phyloP scores from a whole-genome alignment of 2,329 filamentous ascomycete species.

The Plenodomus biglobosus region DNA sequence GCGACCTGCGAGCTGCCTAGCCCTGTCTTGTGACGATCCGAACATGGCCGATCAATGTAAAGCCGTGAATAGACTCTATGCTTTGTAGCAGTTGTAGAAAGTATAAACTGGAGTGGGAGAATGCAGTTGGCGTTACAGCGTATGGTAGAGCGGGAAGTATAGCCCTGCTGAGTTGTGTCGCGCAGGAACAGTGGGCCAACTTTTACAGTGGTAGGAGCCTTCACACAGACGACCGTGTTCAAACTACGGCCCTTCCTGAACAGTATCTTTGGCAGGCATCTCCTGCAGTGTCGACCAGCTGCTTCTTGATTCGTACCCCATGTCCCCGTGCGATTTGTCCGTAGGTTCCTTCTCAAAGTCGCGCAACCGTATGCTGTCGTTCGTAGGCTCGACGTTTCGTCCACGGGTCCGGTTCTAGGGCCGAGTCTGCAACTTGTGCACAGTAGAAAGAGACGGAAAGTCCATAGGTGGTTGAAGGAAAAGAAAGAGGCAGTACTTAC shows the following conservation, averaged over 20 bases:
- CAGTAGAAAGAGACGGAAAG: no score
- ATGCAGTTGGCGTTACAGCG: background rate
- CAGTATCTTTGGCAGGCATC: background rate
- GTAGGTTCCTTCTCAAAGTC: background rate
- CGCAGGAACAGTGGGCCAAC: background rate
- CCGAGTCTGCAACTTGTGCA: background rate
- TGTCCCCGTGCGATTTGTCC: background rate
- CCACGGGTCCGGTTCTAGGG: background rate
- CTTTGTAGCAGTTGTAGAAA: no score
- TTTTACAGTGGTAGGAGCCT: background rate
- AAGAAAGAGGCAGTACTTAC: conserved; percentile 42
- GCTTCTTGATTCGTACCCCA: background rate
- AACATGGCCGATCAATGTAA: conserved; percentile 27
- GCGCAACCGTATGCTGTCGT: background rate
- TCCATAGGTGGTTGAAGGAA: background rate
- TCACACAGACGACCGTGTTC: background rate
- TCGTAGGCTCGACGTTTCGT: background rate
- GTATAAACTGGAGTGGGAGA: background rate
- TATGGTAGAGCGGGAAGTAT: background rate
- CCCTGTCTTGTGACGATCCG: conserved; percentile 38
- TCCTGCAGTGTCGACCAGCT: background rate
- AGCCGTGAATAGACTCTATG: conserved; percentile 1
- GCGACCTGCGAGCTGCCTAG: conserved; percentile 39
- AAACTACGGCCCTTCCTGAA: background rate
- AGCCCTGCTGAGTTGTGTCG: background rate